These are phyloP conservation scores for Phytophthora pistaciae DNA, from an alignment of 352 stramenopile genomes.

Conservation along the genomic window DNA sequence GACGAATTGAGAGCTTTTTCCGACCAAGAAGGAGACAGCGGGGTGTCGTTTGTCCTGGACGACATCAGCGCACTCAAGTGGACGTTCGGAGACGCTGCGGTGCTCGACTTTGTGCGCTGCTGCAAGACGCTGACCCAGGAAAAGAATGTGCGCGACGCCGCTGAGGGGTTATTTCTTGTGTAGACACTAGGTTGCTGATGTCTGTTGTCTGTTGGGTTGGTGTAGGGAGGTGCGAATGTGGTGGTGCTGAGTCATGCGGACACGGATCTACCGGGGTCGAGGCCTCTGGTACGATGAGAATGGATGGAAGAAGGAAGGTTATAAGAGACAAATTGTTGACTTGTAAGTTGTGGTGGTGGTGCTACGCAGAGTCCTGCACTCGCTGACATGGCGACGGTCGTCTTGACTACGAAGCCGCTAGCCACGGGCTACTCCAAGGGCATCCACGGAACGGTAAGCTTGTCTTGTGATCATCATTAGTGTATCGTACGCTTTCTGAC, in stretches of 20 bases:
- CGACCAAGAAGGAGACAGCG: constrained; percentile 11
- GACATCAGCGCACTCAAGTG: constrained; percentile 72
- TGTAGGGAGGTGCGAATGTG: constrained; percentile 52
- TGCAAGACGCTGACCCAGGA: constrained; percentile 67
- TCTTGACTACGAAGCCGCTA: constrained; percentile 60
- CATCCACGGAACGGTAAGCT: constrained; percentile 72
- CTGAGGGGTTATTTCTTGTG: not conserved
- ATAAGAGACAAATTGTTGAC: not conserved
- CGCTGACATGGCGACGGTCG: constrained; percentile 65
- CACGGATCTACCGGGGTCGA: constrained; percentile 38
- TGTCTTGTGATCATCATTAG: not conserved
- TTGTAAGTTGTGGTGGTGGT: not conserved
- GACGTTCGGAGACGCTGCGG: constrained; percentile 48
- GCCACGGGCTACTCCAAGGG: constrained; percentile 80
- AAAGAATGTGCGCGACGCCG: constrained; percentile 40
- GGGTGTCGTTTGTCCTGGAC: constrained; percentile 68
- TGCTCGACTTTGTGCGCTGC: constrained; percentile 70
- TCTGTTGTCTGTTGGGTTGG: not conserved
- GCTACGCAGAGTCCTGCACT: constrained; percentile 48
- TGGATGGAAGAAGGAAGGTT: not conserved
- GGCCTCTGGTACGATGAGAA: constrained; percentile 20
- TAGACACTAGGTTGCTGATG: not conserved
- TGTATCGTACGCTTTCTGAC: not conserved
- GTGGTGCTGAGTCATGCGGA: constrained; percentile 69
- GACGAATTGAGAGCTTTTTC: constrained; percentile 33